Conservation (phyloP, 192 early-diverging fungal genomes). For the Entomortierella chlamydospora region DNA sequence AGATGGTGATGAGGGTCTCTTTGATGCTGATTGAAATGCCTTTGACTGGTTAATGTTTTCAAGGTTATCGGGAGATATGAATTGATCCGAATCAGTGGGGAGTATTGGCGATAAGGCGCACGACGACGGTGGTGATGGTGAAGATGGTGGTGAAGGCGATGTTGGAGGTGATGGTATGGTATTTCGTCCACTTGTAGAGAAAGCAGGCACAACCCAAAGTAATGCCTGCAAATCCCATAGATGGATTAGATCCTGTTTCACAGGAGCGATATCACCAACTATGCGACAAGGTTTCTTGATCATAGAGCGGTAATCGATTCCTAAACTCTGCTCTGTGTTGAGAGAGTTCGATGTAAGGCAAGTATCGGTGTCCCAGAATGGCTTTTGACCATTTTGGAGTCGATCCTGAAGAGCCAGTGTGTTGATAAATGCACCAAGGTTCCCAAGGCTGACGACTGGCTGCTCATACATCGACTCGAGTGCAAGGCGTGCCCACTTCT, state of each 20-base stretch:
- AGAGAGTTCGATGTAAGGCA: neutral
- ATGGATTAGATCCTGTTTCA: slow-evolving; percentile 33
- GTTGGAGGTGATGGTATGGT: slow-evolving; percentile 4
- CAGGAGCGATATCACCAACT: slow-evolving; percentile 3
- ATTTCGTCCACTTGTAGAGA: neutral
- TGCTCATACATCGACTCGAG: slow-evolving; percentile 31
- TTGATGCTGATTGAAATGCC: neutral
- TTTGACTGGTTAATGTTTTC: neutral
- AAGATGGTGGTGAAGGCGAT: neutral
- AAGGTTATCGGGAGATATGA: neutral
- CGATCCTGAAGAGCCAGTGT: slow-evolving; percentile 36
- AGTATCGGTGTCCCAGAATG: slow-evolving; percentile 27
- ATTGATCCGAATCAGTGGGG: neutral
- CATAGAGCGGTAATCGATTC: slow-evolving; percentile 33
- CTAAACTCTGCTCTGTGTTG: neutral
- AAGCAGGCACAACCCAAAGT: slow-evolving; percentile 33
- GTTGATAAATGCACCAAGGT: neutral
- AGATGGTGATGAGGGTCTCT: neutral
- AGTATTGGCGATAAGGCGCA: neutral
- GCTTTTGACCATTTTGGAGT: slow-evolving; percentile 11
- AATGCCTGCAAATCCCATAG: slow-evolving; percentile 41
- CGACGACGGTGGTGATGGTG: neutral
- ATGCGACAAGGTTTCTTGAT: slow-evolving; percentile 51
- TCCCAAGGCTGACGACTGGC: slow-evolving; percentile 18
- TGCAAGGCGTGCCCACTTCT: slow-evolving; percentile 39